Conservation (phyloP, 768 basidiomycete species). For the Tricholoma bakamatsutake region DNA sequence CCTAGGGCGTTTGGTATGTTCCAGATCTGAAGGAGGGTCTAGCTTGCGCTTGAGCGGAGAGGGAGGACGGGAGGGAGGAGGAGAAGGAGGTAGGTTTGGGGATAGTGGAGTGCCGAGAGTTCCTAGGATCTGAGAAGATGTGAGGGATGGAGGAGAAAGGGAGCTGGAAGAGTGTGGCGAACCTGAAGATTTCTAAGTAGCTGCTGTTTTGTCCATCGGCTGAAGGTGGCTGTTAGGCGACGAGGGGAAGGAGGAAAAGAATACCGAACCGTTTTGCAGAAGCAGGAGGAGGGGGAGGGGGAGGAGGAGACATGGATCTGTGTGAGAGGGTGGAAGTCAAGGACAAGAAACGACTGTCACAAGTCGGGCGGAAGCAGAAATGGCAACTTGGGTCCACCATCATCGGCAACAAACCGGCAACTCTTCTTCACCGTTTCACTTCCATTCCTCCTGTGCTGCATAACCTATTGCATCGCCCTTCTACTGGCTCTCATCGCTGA, state of each 20-base stretch:
- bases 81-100: constrained; percentile 44
- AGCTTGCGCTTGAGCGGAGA: constrained; percentile 47
- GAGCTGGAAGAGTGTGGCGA: constrained; percentile 3
- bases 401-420: constrained; percentile 10
- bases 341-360: constrained; percentile 16
- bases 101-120: constrained; percentile 36
- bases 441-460: background rate
- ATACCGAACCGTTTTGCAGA: constrained; percentile 31
- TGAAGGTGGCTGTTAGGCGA: constrained; percentile 18
- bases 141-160: constrained; percentile 10
- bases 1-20: constrained; percentile 41
- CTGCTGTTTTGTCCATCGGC: constrained; percentile 45
- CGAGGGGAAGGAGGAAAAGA: constrained; percentile 15
- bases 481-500: no score
- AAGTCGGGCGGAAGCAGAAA: constrained; percentile 21
- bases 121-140: constrained; percentile 32
- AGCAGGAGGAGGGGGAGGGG: background rate
- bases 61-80: constrained; percentile 42
- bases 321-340: constrained; percentile 29
- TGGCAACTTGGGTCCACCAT: constrained; percentile 14
- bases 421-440: constrained; percentile 13
- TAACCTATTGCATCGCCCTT: no score
- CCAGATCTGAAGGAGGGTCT: constrained; percentile 31
- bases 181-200: constrained; percentile 46
- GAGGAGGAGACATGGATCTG: constrained; percentile 18